Conservation (phyloP, 176 grass and related monocot species). For the Panicum miliaceum region DNA sequence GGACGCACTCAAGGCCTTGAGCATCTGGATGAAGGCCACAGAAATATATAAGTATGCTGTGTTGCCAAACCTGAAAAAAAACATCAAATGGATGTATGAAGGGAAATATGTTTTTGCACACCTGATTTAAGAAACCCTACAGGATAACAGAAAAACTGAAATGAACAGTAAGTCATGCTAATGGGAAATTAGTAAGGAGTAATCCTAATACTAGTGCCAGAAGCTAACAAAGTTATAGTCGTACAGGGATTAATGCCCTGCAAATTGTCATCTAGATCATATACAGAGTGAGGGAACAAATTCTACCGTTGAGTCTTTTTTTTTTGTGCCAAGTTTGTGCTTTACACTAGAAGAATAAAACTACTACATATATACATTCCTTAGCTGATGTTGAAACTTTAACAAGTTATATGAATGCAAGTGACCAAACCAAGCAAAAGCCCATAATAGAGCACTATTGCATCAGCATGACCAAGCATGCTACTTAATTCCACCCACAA, state of each 20-base stretch:
- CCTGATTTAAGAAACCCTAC: conserved; percentile 19
- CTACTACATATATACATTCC: neutral
- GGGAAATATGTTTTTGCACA: neutral
- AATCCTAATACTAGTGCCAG: neutral
- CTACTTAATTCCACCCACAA: neutral
- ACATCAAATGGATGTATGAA: conserved; percentile 35
- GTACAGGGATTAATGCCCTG: neutral
- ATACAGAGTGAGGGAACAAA: neutral
- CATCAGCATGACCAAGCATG: neutral
- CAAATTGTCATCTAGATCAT: conserved; percentile 1
- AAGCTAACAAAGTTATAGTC: conserved; percentile 13
- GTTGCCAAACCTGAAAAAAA: conserved; percentile 87
- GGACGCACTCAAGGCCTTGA: conserved; percentile 98
- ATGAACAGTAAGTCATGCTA: conserved; percentile 26
- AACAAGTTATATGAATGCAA: conserved; percentile 9
- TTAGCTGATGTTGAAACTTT: neutral
- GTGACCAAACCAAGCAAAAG: conserved; percentile 17
- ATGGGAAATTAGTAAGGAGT: conserved; percentile 9
- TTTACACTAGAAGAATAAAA: neutral
- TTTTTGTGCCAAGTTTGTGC: neutral
- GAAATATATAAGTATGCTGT: conserved; percentile 99
- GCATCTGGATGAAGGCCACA: conserved; percentile 99
- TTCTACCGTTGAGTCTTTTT: neutral
- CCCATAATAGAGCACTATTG: neutral
- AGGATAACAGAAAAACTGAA: neutral